Evolutionary conservation across 139 green algal genomes (phyloP).

Genomic region (Tetraselmis chui): DNA sequence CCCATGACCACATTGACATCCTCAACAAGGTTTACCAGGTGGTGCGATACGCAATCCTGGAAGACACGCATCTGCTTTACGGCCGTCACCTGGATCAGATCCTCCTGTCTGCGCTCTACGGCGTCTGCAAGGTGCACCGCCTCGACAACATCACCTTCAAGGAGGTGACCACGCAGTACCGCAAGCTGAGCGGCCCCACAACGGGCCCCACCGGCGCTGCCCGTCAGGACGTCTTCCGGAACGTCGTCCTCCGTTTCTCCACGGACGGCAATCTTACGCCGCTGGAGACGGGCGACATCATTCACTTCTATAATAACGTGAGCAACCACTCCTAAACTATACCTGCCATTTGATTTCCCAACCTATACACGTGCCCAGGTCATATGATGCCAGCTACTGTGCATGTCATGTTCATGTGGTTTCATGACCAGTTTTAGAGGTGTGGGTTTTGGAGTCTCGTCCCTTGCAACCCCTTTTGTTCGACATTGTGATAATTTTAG

Average conservation of each 20-base stretch:
- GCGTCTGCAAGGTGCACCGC: slow-evolving; percentile 75
- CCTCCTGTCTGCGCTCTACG: slow-evolving; percentile 80
- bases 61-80: slow-evolving; percentile 78
- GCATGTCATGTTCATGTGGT: no score
- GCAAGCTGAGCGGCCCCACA: slow-evolving; percentile 32
- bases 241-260: slow-evolving; percentile 32
- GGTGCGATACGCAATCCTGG: slow-evolving; percentile 54
- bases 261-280: slow-evolving; percentile 1
- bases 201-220: slow-evolving; percentile 39
- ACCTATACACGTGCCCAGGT: no score
- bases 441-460: no score
- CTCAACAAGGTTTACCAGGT: slow-evolving; percentile 47
- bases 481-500: no score
- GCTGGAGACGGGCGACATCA: slow-evolving; percentile 66
- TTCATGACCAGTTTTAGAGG: no score
- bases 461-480: no score
- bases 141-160: slow-evolving; percentile 57
- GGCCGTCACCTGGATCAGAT: slow-evolving; percentile 86
- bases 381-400: no score
- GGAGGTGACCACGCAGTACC: slow-evolving; percentile 82
- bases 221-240: slow-evolving; percentile 61
- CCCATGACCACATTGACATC: background rate
- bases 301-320: slow-evolving; percentile 90
- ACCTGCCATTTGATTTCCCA: no score
- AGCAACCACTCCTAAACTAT: no score